Evolutionary conservation across 2,329 filamentous ascomycete genomes (phyloP).

Genomic region (Beauveria asiatica): DNA sequence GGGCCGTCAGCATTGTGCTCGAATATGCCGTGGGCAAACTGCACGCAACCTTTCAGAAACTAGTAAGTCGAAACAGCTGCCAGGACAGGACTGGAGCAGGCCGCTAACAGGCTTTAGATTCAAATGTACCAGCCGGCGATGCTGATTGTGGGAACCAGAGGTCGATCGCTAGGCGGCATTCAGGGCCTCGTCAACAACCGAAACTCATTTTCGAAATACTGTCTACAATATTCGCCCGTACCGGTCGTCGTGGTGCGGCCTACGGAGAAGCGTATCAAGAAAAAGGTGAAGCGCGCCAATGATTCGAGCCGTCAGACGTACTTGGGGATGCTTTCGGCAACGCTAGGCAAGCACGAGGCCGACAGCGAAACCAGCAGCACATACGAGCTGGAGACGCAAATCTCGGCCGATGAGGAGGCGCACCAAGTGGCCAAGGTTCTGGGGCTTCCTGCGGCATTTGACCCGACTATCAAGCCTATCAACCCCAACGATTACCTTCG

Average conservation of each 20-base stretch:
- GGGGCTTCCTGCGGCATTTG: constrained; percentile 53
- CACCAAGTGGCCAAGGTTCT: constrained; percentile 56
- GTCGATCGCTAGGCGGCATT: constrained; percentile 74
- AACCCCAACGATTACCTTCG: constrained; percentile 22
- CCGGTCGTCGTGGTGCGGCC: constrained; percentile 89
- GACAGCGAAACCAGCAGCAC: constrained; percentile 44
- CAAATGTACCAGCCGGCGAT: constrained; percentile 87
- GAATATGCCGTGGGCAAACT: constrained; percentile 87
- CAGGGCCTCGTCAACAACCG: constrained; percentile 70
- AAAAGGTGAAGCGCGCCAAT: constrained; percentile 74
- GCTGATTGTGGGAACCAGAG: constrained; percentile 81
- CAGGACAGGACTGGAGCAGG: neutral
- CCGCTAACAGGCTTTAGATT: constrained; percentile 48
- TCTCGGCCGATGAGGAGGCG: constrained; percentile 54
- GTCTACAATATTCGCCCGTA: constrained; percentile 84
- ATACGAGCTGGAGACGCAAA: constrained; percentile 46
- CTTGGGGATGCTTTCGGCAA: constrained; percentile 63
- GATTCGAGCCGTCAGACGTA: constrained; percentile 72
- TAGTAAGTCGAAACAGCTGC: constrained; percentile 48
- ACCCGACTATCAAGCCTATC: constrained; percentile 54
- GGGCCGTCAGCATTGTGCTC: constrained; percentile 75
- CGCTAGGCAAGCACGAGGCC: constrained; percentile 47
- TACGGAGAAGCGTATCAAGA: constrained; percentile 78
- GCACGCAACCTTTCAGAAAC: constrained; percentile 80
- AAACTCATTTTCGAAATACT: constrained; percentile 90